phyloP scores from a whole-genome alignment of 495 filamentous ascomycete species.

The Lasiosphaeria hispida region DNA sequence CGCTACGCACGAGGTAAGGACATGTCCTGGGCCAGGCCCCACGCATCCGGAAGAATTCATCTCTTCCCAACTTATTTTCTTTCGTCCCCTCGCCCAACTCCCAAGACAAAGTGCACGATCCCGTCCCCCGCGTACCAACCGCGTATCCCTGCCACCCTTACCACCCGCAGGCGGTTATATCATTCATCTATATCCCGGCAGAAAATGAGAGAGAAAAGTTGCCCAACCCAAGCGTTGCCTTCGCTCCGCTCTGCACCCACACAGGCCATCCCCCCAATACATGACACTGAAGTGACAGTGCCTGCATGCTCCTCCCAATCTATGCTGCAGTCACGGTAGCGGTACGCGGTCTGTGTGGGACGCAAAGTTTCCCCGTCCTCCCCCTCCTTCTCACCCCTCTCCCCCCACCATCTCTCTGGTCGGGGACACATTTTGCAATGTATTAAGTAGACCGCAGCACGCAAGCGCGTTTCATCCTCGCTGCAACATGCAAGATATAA shows the following conservation, averaged over 20 bases:
- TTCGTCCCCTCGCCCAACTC: neutral
- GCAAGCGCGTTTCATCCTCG: constrained; percentile 1
- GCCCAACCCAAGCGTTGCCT: neutral
- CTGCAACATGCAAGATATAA: neutral
- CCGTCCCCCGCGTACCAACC: neutral
- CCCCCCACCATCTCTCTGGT: too few species aligned
- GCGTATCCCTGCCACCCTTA: neutral
- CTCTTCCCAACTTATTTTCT: neutral
- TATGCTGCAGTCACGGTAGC: neutral
- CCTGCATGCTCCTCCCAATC: neutral
- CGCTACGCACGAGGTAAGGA: too few species aligned
- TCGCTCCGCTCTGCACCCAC: neutral
- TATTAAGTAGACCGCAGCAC: too few species aligned
- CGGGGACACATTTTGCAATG: too few species aligned
- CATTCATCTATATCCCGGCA: constrained; percentile 1
- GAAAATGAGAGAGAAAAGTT: neutral
- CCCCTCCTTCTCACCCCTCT: neutral
- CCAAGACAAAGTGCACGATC: neutral
- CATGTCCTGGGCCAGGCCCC: too few species aligned
- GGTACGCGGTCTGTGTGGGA: neutral
- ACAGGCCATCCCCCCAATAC: neutral
- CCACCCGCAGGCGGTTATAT: neutral
- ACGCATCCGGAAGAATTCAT: too few species aligned
- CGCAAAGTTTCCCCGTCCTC: too few species aligned
- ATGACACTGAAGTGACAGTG: constrained; percentile 1